These are phyloP conservation scores for Aureobasidium namibiae DNA, from an alignment of 2,329 filamentous ascomycete species.

Conservation along the genomic window DNA sequence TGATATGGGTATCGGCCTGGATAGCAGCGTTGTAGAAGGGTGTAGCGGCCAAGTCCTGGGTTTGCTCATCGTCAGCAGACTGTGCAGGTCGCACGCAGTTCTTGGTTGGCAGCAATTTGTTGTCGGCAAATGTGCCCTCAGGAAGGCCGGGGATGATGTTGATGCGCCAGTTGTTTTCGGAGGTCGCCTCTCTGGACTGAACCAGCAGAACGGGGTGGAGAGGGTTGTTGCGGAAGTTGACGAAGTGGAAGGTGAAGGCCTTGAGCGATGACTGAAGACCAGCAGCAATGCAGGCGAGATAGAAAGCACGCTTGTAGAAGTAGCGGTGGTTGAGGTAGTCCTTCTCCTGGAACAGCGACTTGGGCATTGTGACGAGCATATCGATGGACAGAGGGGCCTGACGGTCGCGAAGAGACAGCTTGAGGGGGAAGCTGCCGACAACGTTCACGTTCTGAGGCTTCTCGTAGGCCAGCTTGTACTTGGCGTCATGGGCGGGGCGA, in stretches of 20 bases:
- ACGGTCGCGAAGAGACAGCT: slow-evolving; percentile 61
- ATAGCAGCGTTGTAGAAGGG: slow-evolving; percentile 86
- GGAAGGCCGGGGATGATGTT: slow-evolving; percentile 70
- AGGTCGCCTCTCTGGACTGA: slow-evolving; percentile 27
- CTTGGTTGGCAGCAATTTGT: slow-evolving; percentile 62
- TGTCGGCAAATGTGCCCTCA: slow-evolving; percentile 57
- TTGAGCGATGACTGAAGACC: slow-evolving; percentile 55
- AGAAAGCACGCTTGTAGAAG: slow-evolving; percentile 91
- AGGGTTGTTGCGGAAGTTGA: slow-evolving; percentile 24
- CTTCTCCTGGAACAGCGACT: slow-evolving; percentile 75
- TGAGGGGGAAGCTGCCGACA: slow-evolving; percentile 76
- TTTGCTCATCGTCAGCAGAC: slow-evolving; percentile 33
- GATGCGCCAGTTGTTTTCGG: slow-evolving; percentile 46
- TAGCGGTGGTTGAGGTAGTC: slow-evolving; percentile 90
- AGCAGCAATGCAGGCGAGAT: slow-evolving; percentile 71
- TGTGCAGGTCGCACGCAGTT: slow-evolving; percentile 59
- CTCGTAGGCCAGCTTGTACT: slow-evolving; percentile 73
- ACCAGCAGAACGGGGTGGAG: slow-evolving; percentile 61
- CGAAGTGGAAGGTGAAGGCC: slow-evolving; percentile 38
- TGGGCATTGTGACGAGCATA: slow-evolving; percentile 80
- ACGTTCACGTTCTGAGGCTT: slow-evolving; percentile 75
- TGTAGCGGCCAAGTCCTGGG: slow-evolving; percentile 43
- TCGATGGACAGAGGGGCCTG: slow-evolving; percentile 54
- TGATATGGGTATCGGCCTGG: slow-evolving; percentile 65
- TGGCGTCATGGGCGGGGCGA: slow-evolving; percentile 62